Base-by-base conservation (phyloP, 306 rosid species). In the Cucurbita maxima region DNA sequence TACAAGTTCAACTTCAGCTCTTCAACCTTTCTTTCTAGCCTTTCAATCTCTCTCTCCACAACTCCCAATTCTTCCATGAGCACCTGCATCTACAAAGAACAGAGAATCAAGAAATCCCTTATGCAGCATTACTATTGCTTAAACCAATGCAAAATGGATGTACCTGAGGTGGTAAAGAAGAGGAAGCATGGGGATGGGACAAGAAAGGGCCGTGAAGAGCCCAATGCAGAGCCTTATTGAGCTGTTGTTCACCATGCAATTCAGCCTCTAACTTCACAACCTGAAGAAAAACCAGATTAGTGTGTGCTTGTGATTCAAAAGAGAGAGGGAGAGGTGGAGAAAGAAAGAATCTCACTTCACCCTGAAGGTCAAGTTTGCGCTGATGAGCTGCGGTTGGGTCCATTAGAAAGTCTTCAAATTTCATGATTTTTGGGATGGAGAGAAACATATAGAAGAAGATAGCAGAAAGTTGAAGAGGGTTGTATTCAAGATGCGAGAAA, bases 331-430 rank as follows among this genome's bases (percentile, higher is more conserved):
- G 58, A 30, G 22, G 74, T 8, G 12, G 60, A 0, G 5, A 71
- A 8, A 10, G 2, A 63, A 7, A 38, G 5, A 6, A 25, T 36
- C 62, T 73, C 43, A 89, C 97, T 92, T 89, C 87, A 15, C 83
- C 78, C 84, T 89, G 86, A 63, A 94, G 96, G 58, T 83, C 80
- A 47, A 81, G 85, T 79, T 77, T 83, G 50, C 61, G 87, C 55
- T 85, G 88, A 18, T 83, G 74, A 50, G 86, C 82, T 53, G 79
- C 88, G 53, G 84, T 79, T 83, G 81, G 78, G 68, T 88, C 83
- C 87, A 82, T 81, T 51, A 89, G 96, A 66, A 90, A 79, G 74
- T 90, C 89, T 74, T 90, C 89, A 58, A 94, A 91, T 85, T 94
- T 94, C 98, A 94, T 90, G 43, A 48, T 80, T 47, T 38, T 30